Evolutionary conservation across 2,329 filamentous ascomycete species (phyloP), one percentile per base, ranked within the genome.

Genomic region (Camillea tinctor): DNA sequence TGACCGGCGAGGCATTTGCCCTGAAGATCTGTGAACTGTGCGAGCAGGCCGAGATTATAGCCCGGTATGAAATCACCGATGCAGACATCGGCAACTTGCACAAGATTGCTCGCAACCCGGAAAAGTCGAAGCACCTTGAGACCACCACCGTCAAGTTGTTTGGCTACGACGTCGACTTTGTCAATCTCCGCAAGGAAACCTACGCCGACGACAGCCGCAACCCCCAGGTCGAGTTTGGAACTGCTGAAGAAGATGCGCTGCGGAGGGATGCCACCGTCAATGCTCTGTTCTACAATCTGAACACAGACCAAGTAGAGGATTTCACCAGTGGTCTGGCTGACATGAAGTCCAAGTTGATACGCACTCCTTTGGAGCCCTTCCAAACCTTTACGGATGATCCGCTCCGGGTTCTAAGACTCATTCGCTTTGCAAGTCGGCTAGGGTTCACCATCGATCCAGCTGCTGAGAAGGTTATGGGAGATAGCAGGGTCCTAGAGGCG

Each of bases 331-430:
- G 95, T 0, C 78, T 96, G 40, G 72, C 83, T 7, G 94, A 98
- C 71, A 86, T 98, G 85, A 74, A 81, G 36, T 78, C 80, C 1
- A 84, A 85, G 62, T 79, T 93, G 54, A 93, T 99, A 65, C 84
- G 90, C 57, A 98, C 95, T 2, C 94, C 94, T 0, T 77, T 98
- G 50, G 89, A 93, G 56, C 93, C 94, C 22, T 88, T 91, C 56
- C 90, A 96, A 72, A 99, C 94, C 0, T 98, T 99, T 77, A 92
- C 88, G 73, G 94, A 98, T 71, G 94, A 98, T 70, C 95, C 95
- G 13, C 79, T 99, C 22, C 85, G 95, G 19, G 90, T 98, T 3
- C 78, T 98, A 62, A 86, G 94, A 53, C 80, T 98, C 56, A 90
- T 99, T 54, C 87, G 95, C 58, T 98, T 99, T 76, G 92, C 94